phyloP scores from a whole-genome alignment of 2,329 filamentous ascomycete species.

The Ophiostoma populinum region DNA sequence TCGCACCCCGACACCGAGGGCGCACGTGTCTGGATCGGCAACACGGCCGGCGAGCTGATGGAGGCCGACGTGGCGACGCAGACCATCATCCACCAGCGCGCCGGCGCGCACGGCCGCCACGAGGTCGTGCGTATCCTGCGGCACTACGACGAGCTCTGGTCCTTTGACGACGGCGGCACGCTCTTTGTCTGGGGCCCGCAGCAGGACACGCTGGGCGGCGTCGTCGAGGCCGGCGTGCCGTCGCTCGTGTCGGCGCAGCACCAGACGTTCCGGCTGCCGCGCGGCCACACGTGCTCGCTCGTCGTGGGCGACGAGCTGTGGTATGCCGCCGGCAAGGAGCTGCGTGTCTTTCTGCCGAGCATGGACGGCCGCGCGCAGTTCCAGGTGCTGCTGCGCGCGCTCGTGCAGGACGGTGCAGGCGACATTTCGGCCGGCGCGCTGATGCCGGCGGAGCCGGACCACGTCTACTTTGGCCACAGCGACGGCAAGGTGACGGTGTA shows the following conservation, averaged over 20 bases:
- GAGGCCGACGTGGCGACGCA: constrained; percentile 72
- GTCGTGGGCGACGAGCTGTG: constrained; percentile 73
- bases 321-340: constrained; percentile 74
- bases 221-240: constrained; percentile 28
- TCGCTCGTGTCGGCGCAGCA: constrained; percentile 54
- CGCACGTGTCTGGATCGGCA: constrained; percentile 73
- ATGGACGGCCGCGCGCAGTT: constrained; percentile 51
- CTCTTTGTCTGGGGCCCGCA: constrained; percentile 78
- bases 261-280: constrained; percentile 60
- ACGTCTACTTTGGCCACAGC: constrained; percentile 76
- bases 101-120: constrained; percentile 56
- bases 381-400: constrained; percentile 54
- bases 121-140: constrained; percentile 76
- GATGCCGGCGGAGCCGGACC: constrained; percentile 55
- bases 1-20: constrained; percentile 65
- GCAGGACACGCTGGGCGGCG: constrained; percentile 29
- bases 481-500: constrained; percentile 96
- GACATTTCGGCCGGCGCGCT: constrained; percentile 76
- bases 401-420: constrained; percentile 56
- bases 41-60: constrained; percentile 69
- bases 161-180: constrained; percentile 74
- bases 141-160: constrained; percentile 83
- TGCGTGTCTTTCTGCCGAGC: constrained; percentile 67
- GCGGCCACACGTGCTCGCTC: constrained; percentile 75
- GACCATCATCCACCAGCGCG: constrained; percentile 49